Evolutionary conservation across 2,329 filamentous ascomycete species (phyloP), one percentile per base, ranked within the genome.

Genomic region (Ophiocordyceps camponoti-floridani): DNA sequence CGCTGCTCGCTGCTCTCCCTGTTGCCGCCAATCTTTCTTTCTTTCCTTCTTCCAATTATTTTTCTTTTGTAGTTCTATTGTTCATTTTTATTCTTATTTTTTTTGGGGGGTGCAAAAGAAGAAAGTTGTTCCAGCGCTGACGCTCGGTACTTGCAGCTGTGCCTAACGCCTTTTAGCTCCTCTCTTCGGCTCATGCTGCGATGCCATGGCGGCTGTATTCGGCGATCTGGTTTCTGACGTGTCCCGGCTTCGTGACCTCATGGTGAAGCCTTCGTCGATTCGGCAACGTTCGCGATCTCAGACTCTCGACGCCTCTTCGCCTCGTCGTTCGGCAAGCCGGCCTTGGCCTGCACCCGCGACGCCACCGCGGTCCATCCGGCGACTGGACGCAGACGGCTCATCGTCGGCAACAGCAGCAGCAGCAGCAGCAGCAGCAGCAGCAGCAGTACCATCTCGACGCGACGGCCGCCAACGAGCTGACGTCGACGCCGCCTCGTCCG

Each of bases 201-300:
- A 66, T 67, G 70, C 62, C 65, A 79, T 80, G 76, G 76, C 75
- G 57, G 69, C 75, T 63, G 61, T 79, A 62, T 72, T 79, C 54
- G 73, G 73, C 61, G 84, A 89, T 68, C 79, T 79, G 67, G 77
- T 79, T 64, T 74, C 83, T 62, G 79, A 85, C 65, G 70, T 79
- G 54, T 71, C 75, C 55, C 74, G 77, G 64, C 80, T 82, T 64
- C 75, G 77, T 68, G 77, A 71, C 66, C 82, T 79, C 71, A 82
- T 85, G 67, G 63, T 66, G 47, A 62, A 64, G 46, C 61, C 69
- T 41, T 23, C 23, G 23, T 23, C 23, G 23, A 23, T 23, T 23
- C 58, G 43, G 43, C 50, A 46, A 31, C 56, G 41, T 30, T 47
- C 53, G 18, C 44, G 40, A 42, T 48, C 48, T 43, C 49, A 46